Base-by-base conservation (phyloP, 2,329 filamentous ascomycete species). In the Aspergillus ibericus region DNA sequence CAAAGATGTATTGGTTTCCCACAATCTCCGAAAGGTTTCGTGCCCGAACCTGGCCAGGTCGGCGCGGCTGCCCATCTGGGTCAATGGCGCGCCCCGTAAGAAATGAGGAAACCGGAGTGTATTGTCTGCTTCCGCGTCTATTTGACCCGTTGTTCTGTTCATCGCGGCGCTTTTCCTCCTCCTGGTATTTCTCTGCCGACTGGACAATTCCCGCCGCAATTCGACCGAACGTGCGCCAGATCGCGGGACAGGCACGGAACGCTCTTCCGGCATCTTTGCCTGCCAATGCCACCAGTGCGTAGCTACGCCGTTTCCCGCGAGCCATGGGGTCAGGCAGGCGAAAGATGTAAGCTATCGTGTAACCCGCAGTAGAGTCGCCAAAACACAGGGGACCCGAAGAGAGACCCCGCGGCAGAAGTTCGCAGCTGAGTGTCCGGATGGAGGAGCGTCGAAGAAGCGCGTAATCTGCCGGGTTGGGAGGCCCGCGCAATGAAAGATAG, bases 271-370 rank as follows among this genome's bases (percentile, higher is more conserved):
- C 75, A 59, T 85, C 83, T 56, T 81, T 82, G 2, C 83, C 83
- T 5, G 81, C 82, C 54, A 85, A 76, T 12, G 83, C 83, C 53
- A 85, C 77, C 27, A 86, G 75, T 1, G 83, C 83, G 70, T 86
- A 86, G 36, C 80, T 82, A 55, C 83, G 80, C 59, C 81, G 77
- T 59, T 82, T 80, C 35, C 83, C 83, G 56, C 83, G 81, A 9
- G 83, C 83, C 69, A 83, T 80, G 15, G 82, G 82, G 65, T 86
- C 83, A 13, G 81, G 81, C 16, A 86, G 77, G 46, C 83, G 82
- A 70, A 86, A 86, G 40, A 84, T 79, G 67, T 84, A 85, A 42
- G 83, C 83, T 53, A 85, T 83, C 16, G 83, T 85, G 72, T 85
- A 84, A 53, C 83, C 83, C 5, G 81, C 78, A 18, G 77, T 77